Conservation (phyloP, 352 stramenopile genomes). For the Pythium rishiriense region DNA sequence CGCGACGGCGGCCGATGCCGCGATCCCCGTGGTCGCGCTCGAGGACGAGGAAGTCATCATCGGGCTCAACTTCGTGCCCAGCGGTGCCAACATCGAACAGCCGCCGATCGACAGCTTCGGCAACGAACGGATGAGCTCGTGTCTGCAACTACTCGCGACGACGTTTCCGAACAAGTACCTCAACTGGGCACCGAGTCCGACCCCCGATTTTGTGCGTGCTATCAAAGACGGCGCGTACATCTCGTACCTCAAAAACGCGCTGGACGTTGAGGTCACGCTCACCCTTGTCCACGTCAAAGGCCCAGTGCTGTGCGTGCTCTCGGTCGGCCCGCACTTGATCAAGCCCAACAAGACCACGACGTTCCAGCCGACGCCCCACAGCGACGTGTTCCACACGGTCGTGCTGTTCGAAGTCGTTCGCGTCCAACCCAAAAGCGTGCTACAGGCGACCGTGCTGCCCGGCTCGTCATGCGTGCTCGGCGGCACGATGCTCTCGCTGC, state of each 20-base stretch:
- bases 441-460: slow-evolving; percentile 6
- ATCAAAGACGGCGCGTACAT: slow-evolving; percentile 1
- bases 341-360: slow-evolving; percentile 1
- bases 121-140: neutral
- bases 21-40: slow-evolving; percentile 3
- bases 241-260: neutral
- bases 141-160: neutral
- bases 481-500: slow-evolving; percentile 9
- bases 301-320: slow-evolving; percentile 1
- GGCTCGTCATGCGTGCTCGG: slow-evolving; percentile 2
- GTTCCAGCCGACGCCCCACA: neutral
- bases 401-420: neutral
- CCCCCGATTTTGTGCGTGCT: neutral
- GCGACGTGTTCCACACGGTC: slow-evolving; percentile 8
- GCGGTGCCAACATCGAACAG: slow-evolving; percentile 6
- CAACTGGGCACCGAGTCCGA: neutral
- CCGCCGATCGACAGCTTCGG: neutral
- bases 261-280: slow-evolving; percentile 7
- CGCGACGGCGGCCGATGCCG: neutral
- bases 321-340: neutral
- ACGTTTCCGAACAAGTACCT: slow-evolving; percentile 13
- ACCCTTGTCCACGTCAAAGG: neutral
- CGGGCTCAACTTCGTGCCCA: slow-evolving; percentile 6
- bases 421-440: neutral
- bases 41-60: slow-evolving; percentile 15